Evolutionary conservation across 768 basidiomycete species (phyloP).

Genomic region (Kwoniella dendrophila): DNA sequence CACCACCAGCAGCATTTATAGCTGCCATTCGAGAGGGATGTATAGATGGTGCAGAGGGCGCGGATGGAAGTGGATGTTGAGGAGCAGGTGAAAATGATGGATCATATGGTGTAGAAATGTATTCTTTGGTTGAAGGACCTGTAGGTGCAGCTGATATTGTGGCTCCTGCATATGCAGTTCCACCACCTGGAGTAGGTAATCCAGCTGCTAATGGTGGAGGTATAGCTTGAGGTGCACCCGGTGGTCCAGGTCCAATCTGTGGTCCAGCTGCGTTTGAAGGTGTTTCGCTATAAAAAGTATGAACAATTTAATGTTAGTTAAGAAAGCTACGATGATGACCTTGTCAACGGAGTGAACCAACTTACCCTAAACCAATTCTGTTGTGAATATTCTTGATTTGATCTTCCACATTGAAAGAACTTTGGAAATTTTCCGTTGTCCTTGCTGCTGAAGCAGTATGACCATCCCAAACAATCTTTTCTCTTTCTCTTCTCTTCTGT

Average conservation of each 20-base stretch:
- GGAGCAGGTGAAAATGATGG: slow-evolving; percentile 25
- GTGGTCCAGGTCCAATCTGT: slow-evolving; percentile 72
- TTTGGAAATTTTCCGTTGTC: slow-evolving; percentile 90
- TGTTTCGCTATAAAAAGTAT: slow-evolving; percentile 11
- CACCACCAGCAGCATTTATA: slow-evolving; percentile 58
- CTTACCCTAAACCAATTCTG: slow-evolving; percentile 59
- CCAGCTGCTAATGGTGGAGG: slow-evolving; percentile 72
- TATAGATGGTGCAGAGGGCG: slow-evolving; percentile 62
- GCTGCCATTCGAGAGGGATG: slow-evolving; percentile 70
- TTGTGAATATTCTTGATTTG: slow-evolving; percentile 97
- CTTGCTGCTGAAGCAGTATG: slow-evolving; percentile 91
- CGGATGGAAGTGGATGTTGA: slow-evolving; percentile 20
- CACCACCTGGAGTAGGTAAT: slow-evolving; percentile 57
- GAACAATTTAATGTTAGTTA: neutral
- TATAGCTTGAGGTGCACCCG: slow-evolving; percentile 21
- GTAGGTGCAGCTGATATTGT: slow-evolving; percentile 90
- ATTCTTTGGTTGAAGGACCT: slow-evolving; percentile 62
- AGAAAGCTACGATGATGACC: neutral
- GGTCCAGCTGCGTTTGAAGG: slow-evolving; percentile 65
- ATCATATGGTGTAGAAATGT: slow-evolving; percentile 35
- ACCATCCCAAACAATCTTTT: slow-evolving; percentile 98
- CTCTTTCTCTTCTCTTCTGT: slow-evolving; percentile 78
- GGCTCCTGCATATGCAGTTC: slow-evolving; percentile 70
- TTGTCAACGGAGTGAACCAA: slow-evolving; percentile 10
- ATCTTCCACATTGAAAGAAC: slow-evolving; percentile 91